Evolutionary conservation across 73 alveolate genomes (phyloP).

Genomic region (Durusdinium trenchii): DNA sequence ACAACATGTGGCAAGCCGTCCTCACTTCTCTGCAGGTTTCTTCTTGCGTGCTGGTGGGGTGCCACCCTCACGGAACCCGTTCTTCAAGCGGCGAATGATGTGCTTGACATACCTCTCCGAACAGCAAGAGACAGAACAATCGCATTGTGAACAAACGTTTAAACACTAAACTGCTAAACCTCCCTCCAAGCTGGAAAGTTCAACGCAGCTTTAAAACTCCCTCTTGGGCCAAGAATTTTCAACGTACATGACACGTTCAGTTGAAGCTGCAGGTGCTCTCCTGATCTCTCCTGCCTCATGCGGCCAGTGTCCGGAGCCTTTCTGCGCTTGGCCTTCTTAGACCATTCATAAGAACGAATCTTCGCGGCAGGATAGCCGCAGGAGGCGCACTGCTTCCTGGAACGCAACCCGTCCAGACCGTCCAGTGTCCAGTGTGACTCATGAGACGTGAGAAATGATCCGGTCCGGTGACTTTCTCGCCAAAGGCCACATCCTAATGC

Average conservation of each 20-base stretch:
- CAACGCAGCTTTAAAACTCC: too few species aligned
- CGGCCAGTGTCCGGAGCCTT: conserved; percentile 98
- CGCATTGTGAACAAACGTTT: too few species aligned
- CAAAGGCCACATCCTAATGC: too few species aligned
- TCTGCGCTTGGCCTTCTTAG: conserved; percentile 97
- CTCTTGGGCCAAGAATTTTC: background rate
- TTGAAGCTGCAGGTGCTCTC: background rate
- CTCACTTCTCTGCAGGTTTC: conserved; percentile 87
- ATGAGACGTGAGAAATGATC: too few species aligned
- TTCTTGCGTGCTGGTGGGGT: conserved; percentile 96
- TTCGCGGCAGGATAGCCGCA: conserved; percentile 97
- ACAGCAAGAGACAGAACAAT: background rate
- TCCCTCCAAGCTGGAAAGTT: too few species aligned
- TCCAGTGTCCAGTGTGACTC: too few species aligned
- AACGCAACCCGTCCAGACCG: background rate
- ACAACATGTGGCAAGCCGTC: background rate
- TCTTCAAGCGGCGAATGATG: conserved; percentile 97
- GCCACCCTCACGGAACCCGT: conserved; percentile 98
- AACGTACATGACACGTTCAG: background rate
- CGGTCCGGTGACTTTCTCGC: too few species aligned
- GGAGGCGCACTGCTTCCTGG: conserved; percentile 95
- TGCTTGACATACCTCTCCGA: conserved; percentile 95
- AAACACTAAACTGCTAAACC: too few species aligned
- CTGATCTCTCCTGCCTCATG: conserved; percentile 78
- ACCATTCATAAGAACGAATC: conserved; percentile 96